These are phyloP conservation scores for Exophiala alcalophila DNA, from an alignment of 2,329 filamentous ascomycete genomes.

Conservation along the genomic window DNA sequence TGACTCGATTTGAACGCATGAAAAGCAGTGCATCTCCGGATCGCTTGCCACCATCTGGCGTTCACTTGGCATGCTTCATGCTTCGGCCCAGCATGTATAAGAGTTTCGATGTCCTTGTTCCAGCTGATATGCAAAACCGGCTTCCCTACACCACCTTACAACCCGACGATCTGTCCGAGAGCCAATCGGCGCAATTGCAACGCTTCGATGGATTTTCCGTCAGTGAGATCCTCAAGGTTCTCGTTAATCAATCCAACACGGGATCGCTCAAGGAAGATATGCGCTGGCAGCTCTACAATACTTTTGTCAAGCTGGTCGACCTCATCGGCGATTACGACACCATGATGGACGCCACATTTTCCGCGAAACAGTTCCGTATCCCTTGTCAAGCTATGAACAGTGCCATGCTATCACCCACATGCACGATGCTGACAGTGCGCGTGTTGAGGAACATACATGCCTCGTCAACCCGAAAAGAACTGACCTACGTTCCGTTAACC, in stretches of 20 bases:
- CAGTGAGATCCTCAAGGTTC: constrained; percentile 36
- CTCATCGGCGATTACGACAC: constrained; percentile 45
- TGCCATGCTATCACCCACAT: constrained; percentile 41
- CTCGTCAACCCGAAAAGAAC: constrained; percentile 50
- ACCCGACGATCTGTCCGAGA: constrained; percentile 52
- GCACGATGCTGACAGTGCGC: constrained; percentile 53
- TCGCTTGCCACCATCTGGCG: constrained; percentile 34
- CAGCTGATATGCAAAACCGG: constrained; percentile 55
- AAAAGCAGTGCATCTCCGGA: constrained; percentile 48
- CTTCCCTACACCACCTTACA: constrained; percentile 60
- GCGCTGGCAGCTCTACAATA: constrained; percentile 48
- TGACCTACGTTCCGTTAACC: constrained; percentile 59
- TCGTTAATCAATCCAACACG: constrained; percentile 25
- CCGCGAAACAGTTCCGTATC: constrained; percentile 37
- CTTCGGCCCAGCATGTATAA: constrained; percentile 50
- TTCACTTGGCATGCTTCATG: constrained; percentile 45
- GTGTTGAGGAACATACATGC: constrained; percentile 62
- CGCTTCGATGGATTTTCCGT: constrained; percentile 43
- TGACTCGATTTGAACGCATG: constrained; percentile 62
- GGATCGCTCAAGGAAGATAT: constrained; percentile 35
- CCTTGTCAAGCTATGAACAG: constrained; percentile 34
- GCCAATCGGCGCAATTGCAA: constrained; percentile 54
- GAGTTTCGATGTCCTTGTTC: constrained; percentile 64
- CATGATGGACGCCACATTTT: constrained; percentile 39
- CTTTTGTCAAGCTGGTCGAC: constrained; percentile 38